A percentile compares a stretch with the other conserved stretches of the same genome.
Evolutionary conservation across 192 early-diverging fungal genomes (phyloP).

Genomic region (Spinellus fusiger): DNA sequence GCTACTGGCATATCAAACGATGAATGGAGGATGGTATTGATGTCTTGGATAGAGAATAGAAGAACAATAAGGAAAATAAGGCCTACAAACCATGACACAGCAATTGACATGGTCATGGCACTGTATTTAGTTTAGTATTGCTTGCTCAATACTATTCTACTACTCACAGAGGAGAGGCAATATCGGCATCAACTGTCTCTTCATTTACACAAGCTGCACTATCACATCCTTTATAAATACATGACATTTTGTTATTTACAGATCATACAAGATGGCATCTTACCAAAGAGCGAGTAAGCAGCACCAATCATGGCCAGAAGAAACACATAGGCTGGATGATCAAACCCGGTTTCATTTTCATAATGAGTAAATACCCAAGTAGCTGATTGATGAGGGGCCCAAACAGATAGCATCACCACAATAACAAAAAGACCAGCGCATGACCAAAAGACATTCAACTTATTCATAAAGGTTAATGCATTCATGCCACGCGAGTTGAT

Average conservation of each 20-base stretch:
- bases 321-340: slow-evolving; percentile 18
- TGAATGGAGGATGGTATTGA: slow-evolving; percentile 10
- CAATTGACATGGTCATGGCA: slow-evolving; percentile 24
- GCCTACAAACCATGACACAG: slow-evolving; percentile 22
- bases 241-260: background rate
- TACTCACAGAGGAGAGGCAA: slow-evolving; percentile 18
- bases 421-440: slow-evolving; percentile 22
- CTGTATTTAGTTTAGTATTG: slow-evolving; percentile 1
- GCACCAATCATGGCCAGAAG: slow-evolving; percentile 27
- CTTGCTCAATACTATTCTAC: background rate
- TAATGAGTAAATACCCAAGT: slow-evolving; percentile 26
- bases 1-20: slow-evolving; percentile 21
- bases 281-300: slow-evolving; percentile 29
- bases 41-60: slow-evolving; percentile 28
- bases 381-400: slow-evolving; percentile 4
- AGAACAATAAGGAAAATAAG: slow-evolving; percentile 15
- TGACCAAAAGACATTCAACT: slow-evolving; percentile 31
- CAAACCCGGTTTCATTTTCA: slow-evolving; percentile 30
- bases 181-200: slow-evolving; percentile 29
- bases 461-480: slow-evolving; percentile 13
- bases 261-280: background rate
- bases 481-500: slow-evolving; percentile 19
- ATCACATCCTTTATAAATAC: slow-evolving; percentile 21
- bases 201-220: slow-evolving; percentile 28
- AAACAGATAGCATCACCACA: slow-evolving; percentile 3